Evolutionary conservation across 2,329 filamentous ascomycete species (phyloP).

Genomic region (Pestalotiopsis sp.): DNA sequence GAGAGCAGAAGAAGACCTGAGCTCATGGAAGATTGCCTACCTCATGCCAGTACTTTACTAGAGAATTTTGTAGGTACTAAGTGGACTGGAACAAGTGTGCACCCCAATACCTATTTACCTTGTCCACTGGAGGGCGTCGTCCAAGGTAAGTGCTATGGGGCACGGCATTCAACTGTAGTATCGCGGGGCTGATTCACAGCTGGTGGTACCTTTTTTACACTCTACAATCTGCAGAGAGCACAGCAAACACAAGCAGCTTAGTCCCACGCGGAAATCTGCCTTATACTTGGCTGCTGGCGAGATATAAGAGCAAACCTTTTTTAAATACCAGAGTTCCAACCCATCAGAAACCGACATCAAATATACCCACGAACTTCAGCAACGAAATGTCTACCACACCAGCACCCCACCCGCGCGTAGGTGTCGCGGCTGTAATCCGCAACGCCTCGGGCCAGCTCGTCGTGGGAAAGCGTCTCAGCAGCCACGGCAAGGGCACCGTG

Average conservation of each 20-base stretch:
- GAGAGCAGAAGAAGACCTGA: too few species aligned
- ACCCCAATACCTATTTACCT: background rate
- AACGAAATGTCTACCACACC: background rate
- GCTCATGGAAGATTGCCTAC: too few species aligned
- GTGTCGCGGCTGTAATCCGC: slow-evolving; percentile 50
- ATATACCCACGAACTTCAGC: background rate
- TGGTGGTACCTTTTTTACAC: background rate
- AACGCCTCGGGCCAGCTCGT: slow-evolving; percentile 45
- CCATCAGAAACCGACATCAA: too few species aligned
- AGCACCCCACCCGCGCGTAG: slow-evolving; percentile 43
- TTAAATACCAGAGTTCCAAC: background rate
- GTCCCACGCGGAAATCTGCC: background rate
- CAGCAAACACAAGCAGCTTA: background rate
- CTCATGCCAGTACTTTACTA: too few species aligned
- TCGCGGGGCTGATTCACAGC: background rate
- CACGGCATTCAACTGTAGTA: background rate
- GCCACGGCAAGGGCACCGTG: slow-evolving; percentile 59
- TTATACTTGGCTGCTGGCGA: background rate
- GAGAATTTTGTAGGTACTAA: too few species aligned
- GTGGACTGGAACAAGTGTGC: too few species aligned
- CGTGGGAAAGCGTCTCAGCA: slow-evolving; percentile 49
- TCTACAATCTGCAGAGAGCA: background rate
- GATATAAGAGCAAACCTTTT: background rate
- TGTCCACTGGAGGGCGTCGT: background rate
- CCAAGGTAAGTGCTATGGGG: too few species aligned